Evolutionary conservation across 2,329 filamentous ascomycete genomes (phyloP).

Genomic region (Fusarium subtropicale): DNA sequence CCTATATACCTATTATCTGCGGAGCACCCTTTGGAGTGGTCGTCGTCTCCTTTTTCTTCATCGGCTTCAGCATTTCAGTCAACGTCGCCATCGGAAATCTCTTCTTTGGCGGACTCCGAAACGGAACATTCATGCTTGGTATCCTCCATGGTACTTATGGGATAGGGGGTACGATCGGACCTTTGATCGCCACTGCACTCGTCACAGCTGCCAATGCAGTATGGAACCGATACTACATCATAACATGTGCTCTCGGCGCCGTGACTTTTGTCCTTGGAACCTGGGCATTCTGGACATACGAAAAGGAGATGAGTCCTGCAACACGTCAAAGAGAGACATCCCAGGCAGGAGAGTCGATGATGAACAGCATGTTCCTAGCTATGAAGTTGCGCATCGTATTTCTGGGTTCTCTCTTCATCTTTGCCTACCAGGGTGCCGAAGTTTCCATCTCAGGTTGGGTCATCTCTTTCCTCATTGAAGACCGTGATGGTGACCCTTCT

Average conservation of each 20-base stretch:
- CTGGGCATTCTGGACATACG: constrained; percentile 78
- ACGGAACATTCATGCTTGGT: constrained; percentile 68
- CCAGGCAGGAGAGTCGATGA: constrained; percentile 42
- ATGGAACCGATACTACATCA: constrained; percentile 80
- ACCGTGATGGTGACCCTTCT: constrained; percentile 75
- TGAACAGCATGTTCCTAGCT: constrained; percentile 60
- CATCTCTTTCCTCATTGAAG: constrained; percentile 83
- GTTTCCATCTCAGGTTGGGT: constrained; percentile 89
- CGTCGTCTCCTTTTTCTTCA: constrained; percentile 74
- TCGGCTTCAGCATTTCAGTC: constrained; percentile 69
- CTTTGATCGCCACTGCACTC: constrained; percentile 79
- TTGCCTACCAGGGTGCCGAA: constrained; percentile 87
- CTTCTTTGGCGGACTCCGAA: constrained; percentile 66
- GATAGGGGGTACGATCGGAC: constrained; percentile 73
- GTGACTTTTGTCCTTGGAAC: constrained; percentile 67
- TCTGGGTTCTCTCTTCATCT: constrained; percentile 83
- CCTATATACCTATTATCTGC: constrained; percentile 73
- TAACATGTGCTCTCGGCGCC: constrained; percentile 70
- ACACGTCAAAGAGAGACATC: constrained; percentile 50
- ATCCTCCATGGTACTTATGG: constrained; percentile 76
- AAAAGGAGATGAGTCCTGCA: constrained; percentile 64
- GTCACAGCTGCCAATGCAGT: constrained; percentile 67
- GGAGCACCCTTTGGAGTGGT: constrained; percentile 78
- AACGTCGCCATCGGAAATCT: constrained; percentile 69
- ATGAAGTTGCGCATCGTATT: constrained; percentile 70